Conservation (phyloP, 495 filamentous ascomycete species). For the Pyrenula massariospora region DNA sequence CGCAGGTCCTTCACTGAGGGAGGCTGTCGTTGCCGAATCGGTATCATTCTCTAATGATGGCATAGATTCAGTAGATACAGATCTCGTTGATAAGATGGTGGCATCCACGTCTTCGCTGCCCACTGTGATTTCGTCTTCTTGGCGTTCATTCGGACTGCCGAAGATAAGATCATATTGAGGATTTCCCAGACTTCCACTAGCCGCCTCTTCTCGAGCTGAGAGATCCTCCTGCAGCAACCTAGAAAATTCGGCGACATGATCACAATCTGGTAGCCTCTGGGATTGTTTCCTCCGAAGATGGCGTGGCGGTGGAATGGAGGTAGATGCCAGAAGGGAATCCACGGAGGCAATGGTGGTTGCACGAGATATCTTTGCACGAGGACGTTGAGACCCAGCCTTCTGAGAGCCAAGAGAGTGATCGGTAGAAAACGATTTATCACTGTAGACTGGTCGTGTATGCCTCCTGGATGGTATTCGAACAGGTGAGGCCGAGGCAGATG, state of each 20-base stretch:
- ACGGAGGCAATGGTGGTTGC: slow-evolving; percentile 19
- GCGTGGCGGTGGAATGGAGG: slow-evolving; percentile 29
- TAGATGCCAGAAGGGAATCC: slow-evolving; percentile 31
- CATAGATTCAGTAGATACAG: slow-evolving; percentile 48
- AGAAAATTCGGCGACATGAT: slow-evolving; percentile 34
- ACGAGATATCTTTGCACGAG: slow-evolving; percentile 19
- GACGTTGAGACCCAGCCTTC: slow-evolving; percentile 20
- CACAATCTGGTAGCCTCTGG: slow-evolving; percentile 19
- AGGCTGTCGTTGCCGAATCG: slow-evolving; percentile 25
- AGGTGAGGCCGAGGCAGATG: not conserved
- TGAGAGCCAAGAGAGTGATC: slow-evolving; percentile 11
- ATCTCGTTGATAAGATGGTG: slow-evolving; percentile 30
- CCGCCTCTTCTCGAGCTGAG: slow-evolving; percentile 16
- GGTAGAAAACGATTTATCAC: not conserved
- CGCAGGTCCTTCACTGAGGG: slow-evolving; percentile 23
- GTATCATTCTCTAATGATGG: slow-evolving; percentile 47
- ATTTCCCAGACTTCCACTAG: slow-evolving; percentile 18
- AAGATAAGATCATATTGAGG: slow-evolving; percentile 31
- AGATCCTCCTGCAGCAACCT: slow-evolving; percentile 29
- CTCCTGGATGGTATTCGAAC: not conserved
- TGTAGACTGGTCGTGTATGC: not conserved
- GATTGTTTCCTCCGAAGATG: slow-evolving; percentile 19
- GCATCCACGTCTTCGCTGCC: slow-evolving; percentile 29
- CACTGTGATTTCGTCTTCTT: slow-evolving; percentile 15
- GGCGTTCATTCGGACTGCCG: slow-evolving; percentile 31